Evolutionary conservation across 208 protist species (phyloP).

Genomic region (Leishmania aethiopica): DNA sequence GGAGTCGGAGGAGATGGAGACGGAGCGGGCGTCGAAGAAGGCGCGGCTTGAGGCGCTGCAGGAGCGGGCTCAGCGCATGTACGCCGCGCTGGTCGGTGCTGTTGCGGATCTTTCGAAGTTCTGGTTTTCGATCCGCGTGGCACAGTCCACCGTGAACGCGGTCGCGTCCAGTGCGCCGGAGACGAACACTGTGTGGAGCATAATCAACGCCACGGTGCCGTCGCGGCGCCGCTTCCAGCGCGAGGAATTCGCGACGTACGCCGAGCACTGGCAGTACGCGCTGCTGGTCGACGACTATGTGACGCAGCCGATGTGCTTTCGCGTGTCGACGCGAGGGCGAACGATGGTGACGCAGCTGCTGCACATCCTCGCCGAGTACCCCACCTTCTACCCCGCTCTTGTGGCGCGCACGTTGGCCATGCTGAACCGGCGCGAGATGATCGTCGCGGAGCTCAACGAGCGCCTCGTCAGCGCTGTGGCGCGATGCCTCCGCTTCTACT

Average conservation of each 20-base stretch:
- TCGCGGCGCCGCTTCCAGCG: slow-evolving; percentile 60
- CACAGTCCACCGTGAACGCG: slow-evolving; percentile 27
- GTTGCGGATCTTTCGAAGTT: slow-evolving; percentile 72
- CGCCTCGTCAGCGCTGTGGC: slow-evolving; percentile 56
- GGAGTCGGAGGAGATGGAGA: slow-evolving; percentile 1
- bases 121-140: slow-evolving; percentile 31
- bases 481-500: slow-evolving; percentile 56
- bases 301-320: slow-evolving; percentile 54
- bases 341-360: slow-evolving; percentile 70
- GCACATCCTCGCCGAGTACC: slow-evolving; percentile 57
- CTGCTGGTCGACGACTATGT: slow-evolving; percentile 78
- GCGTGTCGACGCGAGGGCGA: slow-evolving; percentile 29
- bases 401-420: slow-evolving; percentile 62
- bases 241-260: slow-evolving; percentile 51
- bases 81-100: slow-evolving; percentile 63
- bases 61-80: slow-evolving; percentile 28
- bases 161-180: slow-evolving; percentile 33
- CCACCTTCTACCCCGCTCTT: slow-evolving; percentile 67
- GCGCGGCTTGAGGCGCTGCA: slow-evolving; percentile 11
- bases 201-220: slow-evolving; percentile 55
- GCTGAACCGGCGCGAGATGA: slow-evolving; percentile 44
- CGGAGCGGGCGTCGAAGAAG: not conserved
- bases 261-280: slow-evolving; percentile 78
- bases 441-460: slow-evolving; percentile 52
- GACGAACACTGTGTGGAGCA: slow-evolving; percentile 40